These are phyloP conservation scores for Diplodia sapinea DNA, from an alignment of 2,329 filamentous ascomycete genomes.

Conservation along the genomic window DNA sequence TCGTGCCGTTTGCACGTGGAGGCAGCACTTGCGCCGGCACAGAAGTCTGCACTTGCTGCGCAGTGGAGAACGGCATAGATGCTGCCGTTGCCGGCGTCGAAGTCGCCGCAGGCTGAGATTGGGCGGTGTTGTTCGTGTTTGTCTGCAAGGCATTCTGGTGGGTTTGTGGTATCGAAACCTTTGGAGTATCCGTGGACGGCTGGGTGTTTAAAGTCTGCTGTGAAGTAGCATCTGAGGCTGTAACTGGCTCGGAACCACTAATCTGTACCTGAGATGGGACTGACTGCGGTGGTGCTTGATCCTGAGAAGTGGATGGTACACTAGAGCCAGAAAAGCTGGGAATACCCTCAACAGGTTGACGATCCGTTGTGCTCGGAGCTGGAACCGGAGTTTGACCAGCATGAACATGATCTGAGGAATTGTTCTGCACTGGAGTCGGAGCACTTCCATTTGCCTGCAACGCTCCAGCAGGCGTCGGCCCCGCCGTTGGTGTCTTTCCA, in stretches of 20 bases:
- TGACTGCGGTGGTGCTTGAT: neutral
- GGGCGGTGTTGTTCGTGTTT: neutral
- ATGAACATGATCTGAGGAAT: neutral
- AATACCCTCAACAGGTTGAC: neutral
- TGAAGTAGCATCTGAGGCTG: neutral
- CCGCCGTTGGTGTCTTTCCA: neutral
- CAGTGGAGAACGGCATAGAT: neutral
- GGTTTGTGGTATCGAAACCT: neutral
- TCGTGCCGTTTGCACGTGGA: slow-evolving; percentile 19
- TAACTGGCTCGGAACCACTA: neutral
- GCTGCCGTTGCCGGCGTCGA: neutral
- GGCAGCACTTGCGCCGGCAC: slow-evolving; percentile 4
- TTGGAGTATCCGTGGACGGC: neutral
- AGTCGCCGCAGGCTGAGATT: neutral
- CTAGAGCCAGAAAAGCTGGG: neutral
- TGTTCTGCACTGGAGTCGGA: neutral
- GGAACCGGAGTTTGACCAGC: neutral
- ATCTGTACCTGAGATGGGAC: neutral
- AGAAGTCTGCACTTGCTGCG: neutral
- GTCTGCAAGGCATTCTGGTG: neutral
- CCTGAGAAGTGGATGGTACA: neutral
- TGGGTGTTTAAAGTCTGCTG: neutral
- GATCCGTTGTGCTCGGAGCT: neutral
- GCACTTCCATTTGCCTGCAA: neutral
- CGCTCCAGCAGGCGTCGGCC: neutral